phyloP scores from a whole-genome alignment of 192 early-diverging fungal genomes.

The Rhizophagus prolifer region DNA sequence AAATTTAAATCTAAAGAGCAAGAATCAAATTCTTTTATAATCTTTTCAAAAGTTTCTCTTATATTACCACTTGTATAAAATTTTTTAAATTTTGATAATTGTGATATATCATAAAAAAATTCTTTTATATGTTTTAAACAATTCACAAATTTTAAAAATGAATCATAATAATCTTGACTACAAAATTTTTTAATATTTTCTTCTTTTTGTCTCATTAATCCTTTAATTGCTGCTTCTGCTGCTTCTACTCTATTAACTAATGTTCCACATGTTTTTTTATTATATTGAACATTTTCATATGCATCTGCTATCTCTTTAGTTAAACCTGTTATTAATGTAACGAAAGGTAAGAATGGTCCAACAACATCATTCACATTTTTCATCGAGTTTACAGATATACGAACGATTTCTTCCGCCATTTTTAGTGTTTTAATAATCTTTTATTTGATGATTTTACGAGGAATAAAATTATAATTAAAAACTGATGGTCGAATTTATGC shows the following conservation, averaged over 20 bases:
- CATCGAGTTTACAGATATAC: no score
- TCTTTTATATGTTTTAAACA: slow-evolving; percentile 24
- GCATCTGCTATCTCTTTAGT: background rate
- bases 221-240: slow-evolving; percentile 1
- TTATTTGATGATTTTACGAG: no score
- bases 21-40: slow-evolving; percentile 10
- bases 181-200: background rate
- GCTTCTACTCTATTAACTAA: background rate
- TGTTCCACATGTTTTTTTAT: slow-evolving; percentile 21
- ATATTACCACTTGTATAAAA: background rate
- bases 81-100: slow-evolving; percentile 19
- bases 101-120: slow-evolving; percentile 25
- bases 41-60: background rate
- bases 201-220: background rate
- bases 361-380: background rate
- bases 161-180: slow-evolving; percentile 14
- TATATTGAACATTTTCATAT: slow-evolving; percentile 20
- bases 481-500: no score
- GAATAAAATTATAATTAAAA: no score
- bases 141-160: background rate
- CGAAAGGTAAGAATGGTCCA: background rate
- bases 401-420: no score
- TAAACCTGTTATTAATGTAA: background rate
- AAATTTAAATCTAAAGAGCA: no score
- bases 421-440: no score